A percentile compares a stretch with the other conserved stretches of the same genome.
phyloP scores from a whole-genome alignment of 176 grass and related monocot species.

The Ananas comosus region DNA sequence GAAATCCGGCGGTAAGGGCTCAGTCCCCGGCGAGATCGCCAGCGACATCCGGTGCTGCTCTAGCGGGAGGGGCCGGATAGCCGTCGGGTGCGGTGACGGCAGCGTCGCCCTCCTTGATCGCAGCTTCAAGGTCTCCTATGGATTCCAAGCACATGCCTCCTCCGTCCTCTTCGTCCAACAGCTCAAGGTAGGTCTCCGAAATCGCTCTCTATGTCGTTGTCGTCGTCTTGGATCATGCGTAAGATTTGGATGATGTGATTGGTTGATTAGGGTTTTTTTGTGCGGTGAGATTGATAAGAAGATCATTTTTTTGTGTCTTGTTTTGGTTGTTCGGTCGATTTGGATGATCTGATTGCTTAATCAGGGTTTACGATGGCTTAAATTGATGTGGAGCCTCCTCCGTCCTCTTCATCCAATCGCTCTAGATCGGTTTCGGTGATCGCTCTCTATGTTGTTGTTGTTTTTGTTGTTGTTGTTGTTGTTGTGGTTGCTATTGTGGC shows the following conservation, averaged over 20 bases:
- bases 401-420: no score
- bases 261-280: background rate
- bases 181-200: slow-evolving; percentile 55
- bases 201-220: no score
- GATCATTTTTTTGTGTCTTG: background rate
- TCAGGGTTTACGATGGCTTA: background rate
- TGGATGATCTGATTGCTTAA: background rate
- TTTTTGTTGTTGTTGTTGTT: no score
- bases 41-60: slow-evolving; percentile 42
- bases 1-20: slow-evolving; percentile 6
- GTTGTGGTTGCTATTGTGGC: background rate
- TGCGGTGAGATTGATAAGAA: background rate
- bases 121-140: slow-evolving; percentile 18
- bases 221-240: background rate
- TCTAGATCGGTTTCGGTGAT: no score
- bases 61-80: slow-evolving; percentile 59
- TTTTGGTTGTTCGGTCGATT: background rate
- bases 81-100: slow-evolving; percentile 77
- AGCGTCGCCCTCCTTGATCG: slow-evolving; percentile 56
- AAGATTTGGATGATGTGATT: background rate
- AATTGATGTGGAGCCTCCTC: no score
- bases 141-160: slow-evolving; percentile 18
- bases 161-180: slow-evolving; percentile 70
- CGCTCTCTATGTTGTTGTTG: no score
- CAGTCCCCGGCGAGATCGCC: background rate